A percentile compares a stretch with the other conserved stretches of the same genome.
These are phyloP conservation scores for Podosphaera leucotricha DNA, from an alignment of 2,329 filamentous ascomycete genomes.

Conservation along the genomic window DNA sequence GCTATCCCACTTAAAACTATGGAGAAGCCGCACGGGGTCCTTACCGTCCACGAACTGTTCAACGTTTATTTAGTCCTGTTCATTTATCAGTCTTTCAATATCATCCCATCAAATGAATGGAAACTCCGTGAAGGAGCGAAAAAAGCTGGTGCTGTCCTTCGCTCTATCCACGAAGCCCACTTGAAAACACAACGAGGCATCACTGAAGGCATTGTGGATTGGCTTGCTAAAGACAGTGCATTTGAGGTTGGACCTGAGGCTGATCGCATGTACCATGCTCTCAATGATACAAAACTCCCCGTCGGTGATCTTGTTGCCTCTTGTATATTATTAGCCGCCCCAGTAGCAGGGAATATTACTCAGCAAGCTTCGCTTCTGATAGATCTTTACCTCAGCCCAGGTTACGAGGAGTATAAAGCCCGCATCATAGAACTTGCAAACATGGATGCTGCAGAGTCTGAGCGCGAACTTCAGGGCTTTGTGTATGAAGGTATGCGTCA, in stretches of 20 bases:
- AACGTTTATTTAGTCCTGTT: slow-evolving; percentile 21
- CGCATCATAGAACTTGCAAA: slow-evolving; percentile 26
- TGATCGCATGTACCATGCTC: slow-evolving; percentile 26
- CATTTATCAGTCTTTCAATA: slow-evolving; percentile 29
- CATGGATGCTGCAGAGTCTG: slow-evolving; percentile 19
- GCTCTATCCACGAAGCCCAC: slow-evolving; percentile 21
- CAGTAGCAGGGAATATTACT: slow-evolving; percentile 26
- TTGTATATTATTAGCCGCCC: slow-evolving; percentile 25
- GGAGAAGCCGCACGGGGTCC: slow-evolving; percentile 31
- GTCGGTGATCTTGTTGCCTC: slow-evolving; percentile 25
- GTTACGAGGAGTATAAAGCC: slow-evolving; percentile 25
- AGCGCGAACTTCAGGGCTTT: slow-evolving; percentile 26
- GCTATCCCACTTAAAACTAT: slow-evolving; percentile 35
- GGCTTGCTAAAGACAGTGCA: slow-evolving; percentile 23
- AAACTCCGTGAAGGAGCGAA: slow-evolving; percentile 22
- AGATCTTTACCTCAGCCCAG: slow-evolving; percentile 25
- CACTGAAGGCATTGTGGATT: slow-evolving; percentile 21
- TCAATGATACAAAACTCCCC: slow-evolving; percentile 22
- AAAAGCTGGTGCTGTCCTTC: slow-evolving; percentile 18
- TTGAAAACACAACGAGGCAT: slow-evolving; percentile 22
- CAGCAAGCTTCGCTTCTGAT: slow-evolving; percentile 29
- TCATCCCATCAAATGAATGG: slow-evolving; percentile 25
- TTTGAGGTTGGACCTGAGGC: slow-evolving; percentile 26
- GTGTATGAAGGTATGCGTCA: slow-evolving; percentile 31
- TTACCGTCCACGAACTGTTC: slow-evolving; percentile 24